Evolutionary conservation across 2,329 filamentous ascomycete genomes (phyloP), one percentile per base, ranked within the genome.

Genomic region (Penicillium crustosum): DNA sequence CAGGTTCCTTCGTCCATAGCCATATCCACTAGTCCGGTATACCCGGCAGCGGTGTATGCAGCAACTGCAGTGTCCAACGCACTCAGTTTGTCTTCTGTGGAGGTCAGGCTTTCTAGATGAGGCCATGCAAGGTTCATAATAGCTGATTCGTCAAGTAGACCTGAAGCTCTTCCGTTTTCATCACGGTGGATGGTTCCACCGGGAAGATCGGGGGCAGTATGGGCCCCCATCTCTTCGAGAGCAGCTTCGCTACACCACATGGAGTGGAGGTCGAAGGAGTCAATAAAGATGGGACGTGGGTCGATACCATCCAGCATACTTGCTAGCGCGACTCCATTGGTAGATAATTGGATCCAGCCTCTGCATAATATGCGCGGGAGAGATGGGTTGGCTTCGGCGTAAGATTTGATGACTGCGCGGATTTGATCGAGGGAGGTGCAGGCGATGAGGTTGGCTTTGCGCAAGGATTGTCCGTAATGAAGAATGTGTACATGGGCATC

Each of bases 401-500:
- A 79, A 0, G 66, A 54, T n/a, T 64, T 72, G 62, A 82, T 81
- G 0, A 71, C 67, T 3, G 61, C 55, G 3, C 76, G 76, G 27
- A 82, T 81, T 13, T 81, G 75, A 6, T 68, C 70, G 1, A 82
- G 66, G 15, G 75, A 73, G 29, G 71, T 73, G 54, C 79, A 80
- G 1, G 69, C 64, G 31, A 77, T 72, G 12, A 82, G 69, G 53
- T 76, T 65, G 31, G 80, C 69, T 65, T 80, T 80, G 33, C 73
- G 70, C 3, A 81, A 70, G 0, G 79, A 78, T n/a, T 77, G 72
- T 0, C 79, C 79, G n/a, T 80, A 77, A n/a, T 80, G 71, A 6
- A 82, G 64, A 29, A 82, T 74, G 59, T 82, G 80, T 67, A 80
- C 78, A 53, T 82, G 80, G 7, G 75, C 77, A 61, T 82, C 80